Evolutionary conservation across 805 yeast genomes (phyloP).

Genomic region (Isabelozyma gotoi): DNA sequence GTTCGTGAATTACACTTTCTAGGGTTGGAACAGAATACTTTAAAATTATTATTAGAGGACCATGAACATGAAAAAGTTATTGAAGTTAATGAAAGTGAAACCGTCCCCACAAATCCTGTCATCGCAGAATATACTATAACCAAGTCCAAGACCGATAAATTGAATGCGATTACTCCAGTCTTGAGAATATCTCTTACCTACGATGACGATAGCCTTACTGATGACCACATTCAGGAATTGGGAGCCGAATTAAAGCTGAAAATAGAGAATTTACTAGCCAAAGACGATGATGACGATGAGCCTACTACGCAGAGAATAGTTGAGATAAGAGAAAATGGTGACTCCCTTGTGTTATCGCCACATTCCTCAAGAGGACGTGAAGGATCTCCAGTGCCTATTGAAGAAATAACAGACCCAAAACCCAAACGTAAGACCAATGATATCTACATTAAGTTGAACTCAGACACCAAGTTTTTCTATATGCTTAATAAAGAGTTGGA

Average conservation of each 20-base stretch:
- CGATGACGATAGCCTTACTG: conserved; percentile 22
- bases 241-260: conserved; percentile 26
- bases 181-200: conserved; percentile 38
- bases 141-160: conserved; percentile 19
- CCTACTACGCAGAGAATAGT: conserved; percentile 13
- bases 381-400: conserved; percentile 7
- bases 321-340: conserved; percentile 28
- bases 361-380: conserved; percentile 11
- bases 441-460: conserved; percentile 45
- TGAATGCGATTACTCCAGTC: conserved; percentile 32
- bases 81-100: conserved; percentile 32
- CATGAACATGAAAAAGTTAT: conserved; percentile 19
- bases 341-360: conserved; percentile 27
- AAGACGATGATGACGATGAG: conserved; percentile 15
- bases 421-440: conserved; percentile 23
- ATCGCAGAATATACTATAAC: conserved; percentile 43
- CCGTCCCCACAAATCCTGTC: conserved; percentile 36
- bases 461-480: conserved; percentile 61
- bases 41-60: conserved; percentile 36
- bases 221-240: conserved; percentile 32
- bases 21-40: conserved; percentile 53
- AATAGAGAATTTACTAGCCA: conserved; percentile 23
- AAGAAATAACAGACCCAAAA: conserved; percentile 10
- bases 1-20: conserved; percentile 60
- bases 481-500: conserved; percentile 56